phyloP scores from a whole-genome alignment of 345 rosid genomes.

The Adansonia digitata region DNA sequence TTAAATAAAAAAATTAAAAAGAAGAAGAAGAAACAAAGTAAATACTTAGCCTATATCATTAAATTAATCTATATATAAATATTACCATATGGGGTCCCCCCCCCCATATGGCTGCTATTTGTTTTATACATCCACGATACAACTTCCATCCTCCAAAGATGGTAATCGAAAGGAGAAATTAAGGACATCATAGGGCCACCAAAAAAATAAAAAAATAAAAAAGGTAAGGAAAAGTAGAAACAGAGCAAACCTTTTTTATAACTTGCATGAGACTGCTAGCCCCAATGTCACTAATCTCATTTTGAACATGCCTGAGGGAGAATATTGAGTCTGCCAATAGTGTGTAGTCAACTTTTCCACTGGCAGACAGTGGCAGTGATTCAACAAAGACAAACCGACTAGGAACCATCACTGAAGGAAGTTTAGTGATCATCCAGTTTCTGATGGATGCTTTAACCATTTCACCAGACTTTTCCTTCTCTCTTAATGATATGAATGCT shows the following conservation, averaged over 20 bases:
- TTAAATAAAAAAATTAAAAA: not conserved
- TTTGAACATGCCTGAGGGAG: constrained; percentile 21
- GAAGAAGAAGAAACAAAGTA: not conserved
- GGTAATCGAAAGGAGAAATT: not conserved
- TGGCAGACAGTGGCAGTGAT: constrained; percentile 60
- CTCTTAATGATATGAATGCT: constrained; percentile 52
- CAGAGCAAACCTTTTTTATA: constrained; percentile 63
- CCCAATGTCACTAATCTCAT: constrained; percentile 22
- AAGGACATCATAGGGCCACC: not conserved
- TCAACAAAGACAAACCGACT: constrained; percentile 43
- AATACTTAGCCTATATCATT: not conserved
- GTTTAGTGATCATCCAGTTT: constrained; percentile 56
- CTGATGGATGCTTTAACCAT: constrained; percentile 36
- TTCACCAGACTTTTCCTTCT: constrained; percentile 36
- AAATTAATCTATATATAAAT: not conserved
- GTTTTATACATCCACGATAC: not conserved
- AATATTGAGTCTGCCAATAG: constrained; percentile 35
- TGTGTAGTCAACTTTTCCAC: constrained; percentile 84
- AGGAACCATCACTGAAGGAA: constrained; percentile 80
- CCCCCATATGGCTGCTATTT: not conserved
- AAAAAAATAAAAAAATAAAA: not conserved
- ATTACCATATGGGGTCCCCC: not conserved
- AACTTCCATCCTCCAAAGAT: constrained; percentile 9
- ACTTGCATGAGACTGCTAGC: constrained; percentile 36
- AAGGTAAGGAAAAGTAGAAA: not conserved